Base-by-base conservation (phyloP, 345 rosid species). In the Barbarea vulgaris region DNA sequence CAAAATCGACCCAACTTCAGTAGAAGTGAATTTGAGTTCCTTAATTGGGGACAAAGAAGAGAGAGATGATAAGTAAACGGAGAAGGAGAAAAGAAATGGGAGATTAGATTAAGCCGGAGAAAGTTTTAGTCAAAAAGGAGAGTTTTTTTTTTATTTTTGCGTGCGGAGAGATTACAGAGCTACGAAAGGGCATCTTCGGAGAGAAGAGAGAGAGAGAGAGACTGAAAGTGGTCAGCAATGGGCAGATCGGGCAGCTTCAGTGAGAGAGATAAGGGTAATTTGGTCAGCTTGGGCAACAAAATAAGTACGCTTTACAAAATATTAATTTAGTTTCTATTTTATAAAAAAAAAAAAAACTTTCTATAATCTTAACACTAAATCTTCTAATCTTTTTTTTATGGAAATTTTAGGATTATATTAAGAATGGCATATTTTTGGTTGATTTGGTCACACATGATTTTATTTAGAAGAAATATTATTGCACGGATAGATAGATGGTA, bases 231-330 rank as follows among this genome's bases (percentile, higher is more conserved):
- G 75, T 80, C 84, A 67, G 79, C 74, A 66, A 57, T 50, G 93
- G 91, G 97, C 86, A 89, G 80, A 21, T 48, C 56, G 88, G 90
- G 91, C 86, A 91, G 82, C 11, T 82, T 82, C 78, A 77, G 83
- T 83, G 74, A 81, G 44, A 28, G 72, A 64, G 15, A 27, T 7
- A 17, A 81, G 85, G 78, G 4, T 7, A 55, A 76, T 5, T 5
- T n/a, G 87, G 88, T 85, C 85, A 85, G 82, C 1, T 74, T 25
- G 86, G 91, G 91, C 86, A 86, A 67, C 77, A 39, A 69, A 81
- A 10, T 70, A 63, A 64, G 57, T 42, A 68, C 34, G 19, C 55
- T 1, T 1, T 22, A 57, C 65, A 66, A 15, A 56, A 65, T 33
- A 7, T 28, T 9, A 34, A 46, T 3, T 34, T 18, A 33, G 5